These are phyloP conservation scores for Nemophila menziesii DNA, from an alignment of 257 asterid species.

Conservation along the genomic window DNA sequence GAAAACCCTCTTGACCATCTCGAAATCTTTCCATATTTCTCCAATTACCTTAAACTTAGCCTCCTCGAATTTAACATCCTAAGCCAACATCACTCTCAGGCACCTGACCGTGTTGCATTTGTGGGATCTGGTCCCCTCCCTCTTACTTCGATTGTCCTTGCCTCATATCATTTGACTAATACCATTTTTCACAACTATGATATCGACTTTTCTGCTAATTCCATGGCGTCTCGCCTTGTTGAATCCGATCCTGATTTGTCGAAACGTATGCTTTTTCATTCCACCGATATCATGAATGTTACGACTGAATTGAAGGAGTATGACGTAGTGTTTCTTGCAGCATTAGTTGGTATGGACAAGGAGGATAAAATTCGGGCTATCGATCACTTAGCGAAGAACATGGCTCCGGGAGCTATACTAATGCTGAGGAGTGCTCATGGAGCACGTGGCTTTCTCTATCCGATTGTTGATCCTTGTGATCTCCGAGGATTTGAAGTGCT, in stretches of 20 bases:
- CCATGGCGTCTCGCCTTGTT: conserved; percentile 43
- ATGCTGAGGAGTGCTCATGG: conserved; percentile 92
- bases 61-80: conserved; percentile 55
- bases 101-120: conserved; percentile 43
- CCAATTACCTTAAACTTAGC: conserved; percentile 65
- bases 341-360: conserved; percentile 76
- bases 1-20: conserved; percentile 53
- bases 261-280: conserved; percentile 42
- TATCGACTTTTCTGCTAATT: conserved; percentile 49
- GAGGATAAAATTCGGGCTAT: conserved; percentile 44
- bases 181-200: conserved; percentile 65
- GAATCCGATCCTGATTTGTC: conserved; percentile 43
- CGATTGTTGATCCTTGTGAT: conserved; percentile 62
- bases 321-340: conserved; percentile 83
- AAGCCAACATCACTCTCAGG: conserved; percentile 17
- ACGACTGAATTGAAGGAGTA: conserved; percentile 29
- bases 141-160: conserved; percentile 70
- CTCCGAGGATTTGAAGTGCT: conserved; percentile 67
- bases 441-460: conserved; percentile 70
- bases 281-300: conserved; percentile 47
- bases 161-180: conserved; percentile 40
- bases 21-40: conserved; percentile 49
- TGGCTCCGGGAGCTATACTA: conserved; percentile 69
- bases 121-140: conserved; percentile 93
- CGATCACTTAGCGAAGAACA: conserved; percentile 39